Percentiles rank a stretch among this genome's conserved stretches.
Evolutionary conservation across 768 basidiomycete species (phyloP).

Genomic region (Tephrocybe rancida): DNA sequence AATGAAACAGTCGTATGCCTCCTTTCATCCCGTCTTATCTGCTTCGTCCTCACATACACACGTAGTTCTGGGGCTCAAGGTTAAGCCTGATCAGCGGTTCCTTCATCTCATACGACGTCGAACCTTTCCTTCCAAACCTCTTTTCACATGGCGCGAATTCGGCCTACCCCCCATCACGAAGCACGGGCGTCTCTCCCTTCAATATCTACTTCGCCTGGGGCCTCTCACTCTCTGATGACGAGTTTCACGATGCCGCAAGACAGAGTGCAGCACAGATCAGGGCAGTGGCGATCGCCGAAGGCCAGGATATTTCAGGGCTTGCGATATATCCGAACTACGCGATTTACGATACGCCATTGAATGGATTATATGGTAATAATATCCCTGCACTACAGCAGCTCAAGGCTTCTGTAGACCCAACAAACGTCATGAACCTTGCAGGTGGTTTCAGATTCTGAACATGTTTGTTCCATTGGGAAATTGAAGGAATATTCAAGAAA

Average conservation of each 20-base stretch:
- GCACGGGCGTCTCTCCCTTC: constrained; percentile 39
- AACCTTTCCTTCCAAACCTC: constrained; percentile 47
- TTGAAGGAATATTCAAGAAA: no score
- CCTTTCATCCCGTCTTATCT: neutral
- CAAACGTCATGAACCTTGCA: constrained; percentile 62
- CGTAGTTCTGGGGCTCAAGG: constrained; percentile 45
- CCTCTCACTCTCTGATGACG: constrained; percentile 34
- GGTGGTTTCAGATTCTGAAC: constrained; percentile 62
- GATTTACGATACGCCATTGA: constrained; percentile 47
- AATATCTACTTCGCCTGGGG: constrained; percentile 51
- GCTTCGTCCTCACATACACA: neutral
- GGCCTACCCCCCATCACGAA: constrained; percentile 50
- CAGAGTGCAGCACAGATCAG: constrained; percentile 40
- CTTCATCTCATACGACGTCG: constrained; percentile 48
- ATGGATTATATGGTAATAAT: constrained; percentile 52
- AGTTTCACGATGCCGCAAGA: constrained; percentile 41
- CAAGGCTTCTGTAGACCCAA: constrained; percentile 51
- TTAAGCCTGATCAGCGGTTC: constrained; percentile 27
- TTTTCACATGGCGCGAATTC: constrained; percentile 39
- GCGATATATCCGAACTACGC: constrained; percentile 66
- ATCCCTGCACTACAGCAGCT: constrained; percentile 39
- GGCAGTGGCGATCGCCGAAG: constrained; percentile 37
- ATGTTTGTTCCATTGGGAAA: no score
- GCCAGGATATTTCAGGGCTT: constrained; percentile 34
- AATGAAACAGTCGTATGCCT: constrained; percentile 41